Percentiles rank a stretch among this genome's conserved stretches.
phyloP scores from a whole-genome alignment of 139 green algal genomes.

The Eudorina sp. region DNA sequence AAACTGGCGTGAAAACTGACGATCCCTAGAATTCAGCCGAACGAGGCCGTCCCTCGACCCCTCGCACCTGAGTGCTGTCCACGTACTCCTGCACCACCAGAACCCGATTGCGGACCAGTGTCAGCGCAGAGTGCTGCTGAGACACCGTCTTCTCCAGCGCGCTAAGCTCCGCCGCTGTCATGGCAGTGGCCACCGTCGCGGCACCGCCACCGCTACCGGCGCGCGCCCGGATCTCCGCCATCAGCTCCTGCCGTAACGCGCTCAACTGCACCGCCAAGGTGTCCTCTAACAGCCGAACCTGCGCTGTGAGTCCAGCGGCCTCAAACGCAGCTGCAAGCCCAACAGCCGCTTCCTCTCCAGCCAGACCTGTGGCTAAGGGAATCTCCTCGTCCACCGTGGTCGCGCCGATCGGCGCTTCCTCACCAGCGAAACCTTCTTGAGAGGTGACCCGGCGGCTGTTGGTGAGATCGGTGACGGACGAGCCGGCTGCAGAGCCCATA shows the following conservation, averaged over 20 bases:
- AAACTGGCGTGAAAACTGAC: no score
- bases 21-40: no score
- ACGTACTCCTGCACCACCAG: constrained; percentile 59
- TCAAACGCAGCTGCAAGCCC: neutral
- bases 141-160: constrained; percentile 45
- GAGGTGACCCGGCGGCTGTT: neutral
- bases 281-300: constrained; percentile 11
- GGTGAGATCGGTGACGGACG: neutral
- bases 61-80: constrained; percentile 54
- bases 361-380: no score
- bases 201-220: neutral
- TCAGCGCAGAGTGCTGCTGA: constrained; percentile 38
- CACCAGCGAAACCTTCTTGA: neutral
- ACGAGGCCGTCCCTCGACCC: no score
- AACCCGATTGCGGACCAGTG: constrained; percentile 48
- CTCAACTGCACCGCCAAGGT: neutral
- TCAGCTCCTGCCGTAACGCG: constrained; percentile 3
- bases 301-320: neutral
- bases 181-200: neutral
- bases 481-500: neutral
- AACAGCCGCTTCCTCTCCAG: neutral
- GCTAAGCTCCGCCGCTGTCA: neutral
- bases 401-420: no score
- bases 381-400: no score
- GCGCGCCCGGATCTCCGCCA: neutral